Base-by-base conservation (phyloP, 2,329 filamentous ascomycete species). In the Bretziella fagacearum region DNA sequence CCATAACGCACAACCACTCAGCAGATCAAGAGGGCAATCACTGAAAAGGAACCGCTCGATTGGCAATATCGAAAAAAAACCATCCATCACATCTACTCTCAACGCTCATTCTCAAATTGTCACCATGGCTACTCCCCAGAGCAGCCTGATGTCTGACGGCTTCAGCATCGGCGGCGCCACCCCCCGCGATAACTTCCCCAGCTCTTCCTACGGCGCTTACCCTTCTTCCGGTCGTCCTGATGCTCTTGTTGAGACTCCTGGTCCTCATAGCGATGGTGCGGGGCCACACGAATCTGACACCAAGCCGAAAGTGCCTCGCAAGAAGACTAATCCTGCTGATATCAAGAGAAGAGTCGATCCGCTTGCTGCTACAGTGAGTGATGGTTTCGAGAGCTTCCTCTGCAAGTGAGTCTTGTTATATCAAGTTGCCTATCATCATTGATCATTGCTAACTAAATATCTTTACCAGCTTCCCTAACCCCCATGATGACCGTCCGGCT, bases 361-460 rank as follows among this genome's bases (percentile, higher is more conserved):
- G 50, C 80, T 84, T 43, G 84, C 81, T 52, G 70, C 84, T 53
- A 74, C 79, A 46, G 73, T 89, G 22, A 81, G 84, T 58, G 70
- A 79, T 48, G 75, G 80, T 49, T 91, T 93, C 58, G 79, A 87
- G 61, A 71, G 73, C 53, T 93, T 91, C 58, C 73, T 93, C 22
- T 81, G 91, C 58, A 74, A 71, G 81, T 86, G 60, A 57, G 71
- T 59, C 23, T 17, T 26, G 17, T n/a, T n/a, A 22, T 25, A n/a
- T 44, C 7, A 43, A 27, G 22, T 37, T 10, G 48, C 8, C 6
- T 27, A 35, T 26, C 42, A 39, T 26, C 37, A n/a, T 26, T 25
- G 13, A 7, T 10, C 39, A 10, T 23, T 40, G 50, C 44, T 51
- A 32, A 15, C 46, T 29, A 46, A 35, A 25, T 25, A 26, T 18